Conservation (phyloP, 495 filamentous ascomycete genomes). For the Xylaria grammica region DNA sequence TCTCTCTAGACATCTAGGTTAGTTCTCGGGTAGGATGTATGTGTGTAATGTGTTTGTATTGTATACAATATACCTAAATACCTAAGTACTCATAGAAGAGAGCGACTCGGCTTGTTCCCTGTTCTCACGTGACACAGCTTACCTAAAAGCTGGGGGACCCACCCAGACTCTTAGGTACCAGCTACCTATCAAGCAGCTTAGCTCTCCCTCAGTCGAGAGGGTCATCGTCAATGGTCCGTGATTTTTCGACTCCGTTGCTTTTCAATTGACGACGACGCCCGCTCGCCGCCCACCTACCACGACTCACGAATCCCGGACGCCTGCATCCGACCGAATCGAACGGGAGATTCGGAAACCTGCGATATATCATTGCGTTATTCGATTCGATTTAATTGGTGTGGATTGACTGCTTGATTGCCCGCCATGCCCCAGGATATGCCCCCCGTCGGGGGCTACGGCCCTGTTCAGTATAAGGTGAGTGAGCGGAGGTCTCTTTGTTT, state of each 20-base stretch:
- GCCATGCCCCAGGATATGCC: conserved; percentile 88
- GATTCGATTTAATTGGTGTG: too few relatives aligned
- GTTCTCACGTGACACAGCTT: conserved; percentile 16
- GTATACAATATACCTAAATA: too few relatives aligned
- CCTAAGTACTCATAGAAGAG: too few relatives aligned
- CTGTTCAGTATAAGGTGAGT: conserved; percentile 92
- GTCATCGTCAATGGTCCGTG: neutral
- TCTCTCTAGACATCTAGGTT: too few relatives aligned
- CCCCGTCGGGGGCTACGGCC: conserved; percentile 88
- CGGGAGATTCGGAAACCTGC: neutral
- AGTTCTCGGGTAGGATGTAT: too few relatives aligned
- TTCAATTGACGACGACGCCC: neutral
- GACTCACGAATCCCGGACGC: too few relatives aligned
- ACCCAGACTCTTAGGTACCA: neutral
- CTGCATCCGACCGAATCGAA: too few relatives aligned
- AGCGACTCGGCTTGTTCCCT: too few relatives aligned
- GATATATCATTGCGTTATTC: too few relatives aligned
- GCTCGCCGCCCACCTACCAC: neutral
- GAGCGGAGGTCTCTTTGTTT: neutral
- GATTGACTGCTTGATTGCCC: conserved; percentile 40
- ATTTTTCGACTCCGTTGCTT: neutral
- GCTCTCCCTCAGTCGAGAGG: neutral
- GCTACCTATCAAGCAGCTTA: neutral
- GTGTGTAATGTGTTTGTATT: too few relatives aligned
- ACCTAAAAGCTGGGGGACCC: neutral